Evolutionary conservation across 129 eudicot species (phyloP), one percentile per base, ranked within the genome.

Genomic region (Smallanthus sonchifolius): DNA sequence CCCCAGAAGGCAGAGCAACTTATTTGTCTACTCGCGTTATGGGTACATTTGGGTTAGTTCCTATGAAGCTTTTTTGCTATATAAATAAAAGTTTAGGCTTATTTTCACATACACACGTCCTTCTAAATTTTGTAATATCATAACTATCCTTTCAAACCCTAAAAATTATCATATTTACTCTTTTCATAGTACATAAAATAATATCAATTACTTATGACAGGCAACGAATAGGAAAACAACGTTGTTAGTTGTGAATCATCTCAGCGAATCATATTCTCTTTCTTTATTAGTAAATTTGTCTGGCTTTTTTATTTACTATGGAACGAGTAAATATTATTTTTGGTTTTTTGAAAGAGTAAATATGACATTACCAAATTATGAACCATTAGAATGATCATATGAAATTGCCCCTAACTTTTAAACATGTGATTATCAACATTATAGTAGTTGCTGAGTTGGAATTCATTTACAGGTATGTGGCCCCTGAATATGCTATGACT

Each of bases 401-500:
- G 47, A 42, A 42, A 42, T 42, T 42, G 13, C 11, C 47, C 13
- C 2, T 8, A 42, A 42, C 11, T 42, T 7, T 42, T 38, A 38
- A 38, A 4, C 42, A 42, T 42, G 47, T 10, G 2, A 42, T 42
- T 11, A 9, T 42, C 78, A 45, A 54, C 61, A 7, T 6, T 35
- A 11, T 62, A 10, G 30, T 24, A 75, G 38, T 13, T 79, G 51
- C 44, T 83, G 61, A 51, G 19, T 62, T 73, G 17, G 57, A 61
- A 74, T 43, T 67, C 20, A 14, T 72, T 72, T 75, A 70, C 89
- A 94, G 99, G 84, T 91, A 95, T 73, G 99, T 91, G 69, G 99
- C 99, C 36, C 99, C 97, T 36, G 97, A 91, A 75, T 91, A 95
- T 95, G 99, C 99, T 24, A 95, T 95, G 99, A 95, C 99, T 1